Conservation (phyloP, 148 eudicot genomes). For the Fagopyrum homotropicum region DNA sequence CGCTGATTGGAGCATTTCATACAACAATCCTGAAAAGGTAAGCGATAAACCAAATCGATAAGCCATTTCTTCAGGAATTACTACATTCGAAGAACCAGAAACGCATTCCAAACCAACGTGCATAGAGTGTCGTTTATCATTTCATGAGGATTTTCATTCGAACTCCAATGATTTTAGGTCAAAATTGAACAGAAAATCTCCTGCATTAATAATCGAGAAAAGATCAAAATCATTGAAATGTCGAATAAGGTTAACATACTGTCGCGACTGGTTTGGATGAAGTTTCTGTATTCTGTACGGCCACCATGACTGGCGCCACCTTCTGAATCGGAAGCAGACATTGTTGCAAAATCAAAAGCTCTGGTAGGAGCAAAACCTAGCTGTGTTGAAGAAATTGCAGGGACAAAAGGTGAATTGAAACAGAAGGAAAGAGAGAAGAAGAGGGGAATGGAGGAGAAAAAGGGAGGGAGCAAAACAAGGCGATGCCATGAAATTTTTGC, state of each 20-base stretch:
- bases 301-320: not conserved
- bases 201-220: not conserved
- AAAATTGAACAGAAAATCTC: not conserved
- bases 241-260: not conserved
- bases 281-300: slow-evolving; percentile 3
- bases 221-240: not conserved
- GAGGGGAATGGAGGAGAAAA: not conserved
- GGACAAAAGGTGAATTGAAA: not conserved
- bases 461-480: slow-evolving; percentile 6
- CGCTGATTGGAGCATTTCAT: slow-evolving; percentile 73
- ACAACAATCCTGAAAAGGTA: slow-evolving; percentile 52
- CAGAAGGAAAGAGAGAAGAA: not conserved
- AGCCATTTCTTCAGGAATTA: not conserved
- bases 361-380: not conserved
- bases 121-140: no score
- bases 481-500: not conserved
- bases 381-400: not conserved
- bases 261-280: slow-evolving; percentile 1
- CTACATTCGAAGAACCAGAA: not conserved
- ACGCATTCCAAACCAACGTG: not conserved
- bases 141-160: no score
- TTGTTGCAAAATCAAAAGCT: not conserved
- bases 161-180: not conserved
- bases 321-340: not conserved
- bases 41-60: not conserved